Evolutionary conservation across 2,329 filamentous ascomycete species (phyloP).

Genomic region (Metarhizium sp.): DNA sequence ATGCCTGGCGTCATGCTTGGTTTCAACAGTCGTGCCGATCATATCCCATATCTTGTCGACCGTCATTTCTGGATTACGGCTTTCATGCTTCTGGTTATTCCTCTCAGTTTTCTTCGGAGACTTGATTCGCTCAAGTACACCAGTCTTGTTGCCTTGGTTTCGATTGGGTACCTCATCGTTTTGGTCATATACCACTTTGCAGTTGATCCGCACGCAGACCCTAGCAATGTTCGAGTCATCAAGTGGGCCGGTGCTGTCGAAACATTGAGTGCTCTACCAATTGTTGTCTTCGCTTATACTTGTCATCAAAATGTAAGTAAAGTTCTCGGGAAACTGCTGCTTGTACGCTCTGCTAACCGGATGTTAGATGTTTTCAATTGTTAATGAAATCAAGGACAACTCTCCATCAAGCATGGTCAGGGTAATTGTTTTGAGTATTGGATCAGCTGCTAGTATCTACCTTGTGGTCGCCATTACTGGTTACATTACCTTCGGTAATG

Average conservation of each 20-base stretch:
- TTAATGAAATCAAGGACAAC: slow-evolving; percentile 88
- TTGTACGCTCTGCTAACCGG: slow-evolving; percentile 12
- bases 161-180: slow-evolving; percentile 89
- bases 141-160: slow-evolving; percentile 79
- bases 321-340: slow-evolving; percentile 14
- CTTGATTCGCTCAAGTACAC: slow-evolving; percentile 97
- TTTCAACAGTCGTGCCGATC: slow-evolving; percentile 56
- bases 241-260: slow-evolving; percentile 71
- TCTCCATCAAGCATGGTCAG: slow-evolving; percentile 64
- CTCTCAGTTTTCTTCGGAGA: slow-evolving; percentile 80
- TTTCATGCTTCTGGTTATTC: slow-evolving; percentile 95
- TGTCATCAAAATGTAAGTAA: slow-evolving; percentile 82
- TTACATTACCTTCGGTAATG: slow-evolving; percentile 90
- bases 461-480: slow-evolving; percentile 88
- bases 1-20: slow-evolving; percentile 92
- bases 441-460: slow-evolving; percentile 79
- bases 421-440: slow-evolving; percentile 77
- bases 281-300: slow-evolving; percentile 98
- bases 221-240: slow-evolving; percentile 66
- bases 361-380: slow-evolving; percentile 87
- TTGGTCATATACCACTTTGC: slow-evolving; percentile 89
- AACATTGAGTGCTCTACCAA: slow-evolving; percentile 77
- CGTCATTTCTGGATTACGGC: slow-evolving; percentile 96
- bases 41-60: slow-evolving; percentile 67
- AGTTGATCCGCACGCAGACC: slow-evolving; percentile 64